A percentile compares a stretch with the other conserved stretches of the same genome.
Conservation (phyloP, 306 rosid genomes). For the Amphicarpaea edgeworthii region DNA sequence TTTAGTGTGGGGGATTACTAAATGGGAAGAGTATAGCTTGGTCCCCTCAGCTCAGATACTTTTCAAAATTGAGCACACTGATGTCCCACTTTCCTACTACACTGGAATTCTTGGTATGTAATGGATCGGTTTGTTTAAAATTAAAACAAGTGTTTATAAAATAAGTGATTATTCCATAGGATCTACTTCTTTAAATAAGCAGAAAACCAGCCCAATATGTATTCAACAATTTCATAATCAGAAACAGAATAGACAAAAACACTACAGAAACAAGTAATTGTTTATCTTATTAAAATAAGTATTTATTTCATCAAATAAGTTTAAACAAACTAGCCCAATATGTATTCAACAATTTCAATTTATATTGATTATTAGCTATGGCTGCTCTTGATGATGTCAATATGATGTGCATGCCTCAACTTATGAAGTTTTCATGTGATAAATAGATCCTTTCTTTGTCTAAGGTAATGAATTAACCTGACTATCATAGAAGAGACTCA, state of each 20-base stretch:
- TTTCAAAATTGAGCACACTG: constrained; percentile 46
- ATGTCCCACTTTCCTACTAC: constrained; percentile 51
- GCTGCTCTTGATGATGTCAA: background rate
- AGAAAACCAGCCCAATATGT: no score
- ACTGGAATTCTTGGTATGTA: constrained; percentile 49
- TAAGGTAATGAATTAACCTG: background rate
- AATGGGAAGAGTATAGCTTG: constrained; percentile 55
- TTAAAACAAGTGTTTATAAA: no score
- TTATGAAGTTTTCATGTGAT: background rate
- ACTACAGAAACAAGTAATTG: no score
- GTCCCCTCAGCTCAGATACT: constrained; percentile 14
- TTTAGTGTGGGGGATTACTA: constrained; percentile 51
- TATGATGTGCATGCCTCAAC: constrained; percentile 13
- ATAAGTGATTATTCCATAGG: no score
- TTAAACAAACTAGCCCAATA: no score
- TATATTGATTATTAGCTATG: background rate
- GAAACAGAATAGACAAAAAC: no score
- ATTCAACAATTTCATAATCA: no score
- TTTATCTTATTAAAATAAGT: no score
- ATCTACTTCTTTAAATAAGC: no score
- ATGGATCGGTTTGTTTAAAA: no score
- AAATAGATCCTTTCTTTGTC: background rate
- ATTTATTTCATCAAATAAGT: no score
- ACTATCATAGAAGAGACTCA: background rate
- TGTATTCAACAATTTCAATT: background rate